Evolutionary conservation across 176 grass and related monocot genomes (phyloP).

Genomic region (Triticum urartu): DNA sequence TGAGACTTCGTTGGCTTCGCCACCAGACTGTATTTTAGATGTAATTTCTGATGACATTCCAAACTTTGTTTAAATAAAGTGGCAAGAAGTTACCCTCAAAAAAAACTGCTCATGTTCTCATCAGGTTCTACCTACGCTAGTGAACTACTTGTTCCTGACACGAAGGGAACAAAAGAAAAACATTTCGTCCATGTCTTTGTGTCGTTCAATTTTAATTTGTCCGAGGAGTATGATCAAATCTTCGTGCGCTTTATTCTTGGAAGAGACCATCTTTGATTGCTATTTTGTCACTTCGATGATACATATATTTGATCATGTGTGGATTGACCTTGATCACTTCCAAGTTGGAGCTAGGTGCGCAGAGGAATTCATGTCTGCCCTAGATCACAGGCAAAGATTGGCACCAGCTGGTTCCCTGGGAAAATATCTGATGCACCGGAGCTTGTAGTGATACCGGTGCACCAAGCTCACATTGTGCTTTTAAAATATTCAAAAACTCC

Average conservation of each 20-base stretch:
- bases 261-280: neutral
- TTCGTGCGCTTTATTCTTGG: neutral
- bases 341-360: neutral
- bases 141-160: neutral
- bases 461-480: too few relatives aligned
- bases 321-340: neutral
- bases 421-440: too few relatives aligned
- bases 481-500: too few relatives aligned
- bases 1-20: too few relatives aligned
- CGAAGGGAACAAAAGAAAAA: neutral
- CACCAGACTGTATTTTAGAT: too few relatives aligned
- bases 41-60: too few relatives aligned
- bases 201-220: too few relatives aligned
- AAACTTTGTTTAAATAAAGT: too few relatives aligned
- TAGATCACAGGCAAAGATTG: slow-evolving; percentile 25
- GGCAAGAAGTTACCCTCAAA: too few relatives aligned
- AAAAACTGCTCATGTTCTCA: neutral
- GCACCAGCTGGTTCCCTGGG: neutral
- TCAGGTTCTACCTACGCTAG: neutral
- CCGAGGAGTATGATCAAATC: neutral
- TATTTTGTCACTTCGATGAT: neutral
- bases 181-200: neutral
- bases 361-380: slow-evolving; percentile 12
- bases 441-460: too few relatives aligned
- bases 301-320: too few relatives aligned